These are phyloP conservation scores for Pythium phragmiticola DNA, from an alignment of 352 stramenopile species.

Conservation along the genomic window DNA sequence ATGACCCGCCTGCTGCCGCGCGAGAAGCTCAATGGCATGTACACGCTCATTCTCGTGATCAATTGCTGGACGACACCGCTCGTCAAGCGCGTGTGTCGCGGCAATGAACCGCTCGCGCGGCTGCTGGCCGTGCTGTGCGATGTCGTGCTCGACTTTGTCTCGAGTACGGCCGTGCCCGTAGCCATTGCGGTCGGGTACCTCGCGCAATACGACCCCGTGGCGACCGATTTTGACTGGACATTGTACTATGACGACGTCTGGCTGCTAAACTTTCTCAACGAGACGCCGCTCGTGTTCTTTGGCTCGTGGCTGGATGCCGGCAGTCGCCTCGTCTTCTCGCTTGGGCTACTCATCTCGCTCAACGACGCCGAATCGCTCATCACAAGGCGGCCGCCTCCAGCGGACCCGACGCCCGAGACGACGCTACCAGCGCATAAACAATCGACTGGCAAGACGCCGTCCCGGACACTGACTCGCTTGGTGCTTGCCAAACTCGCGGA, in stretches of 20 bases:
- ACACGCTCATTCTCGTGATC: background rate
- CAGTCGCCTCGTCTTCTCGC: slow-evolving; percentile 38
- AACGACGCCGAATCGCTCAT: background rate
- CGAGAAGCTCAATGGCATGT: background rate
- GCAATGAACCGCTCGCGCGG: background rate
- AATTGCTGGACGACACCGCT: background rate
- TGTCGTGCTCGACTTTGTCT: background rate
- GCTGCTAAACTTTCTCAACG: slow-evolving; percentile 30
- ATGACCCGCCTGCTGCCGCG: background rate
- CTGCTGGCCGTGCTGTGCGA: background rate
- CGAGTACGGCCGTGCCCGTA: slow-evolving; percentile 18
- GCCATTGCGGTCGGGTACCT: slow-evolving; percentile 15
- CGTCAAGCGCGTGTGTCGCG: slow-evolving; percentile 2
- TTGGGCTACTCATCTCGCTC: background rate
- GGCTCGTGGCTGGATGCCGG: slow-evolving; percentile 34
- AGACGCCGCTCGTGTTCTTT: slow-evolving; percentile 34
- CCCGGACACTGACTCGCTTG: background rate
- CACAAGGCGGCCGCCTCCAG: background rate
- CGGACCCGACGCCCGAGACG: background rate
- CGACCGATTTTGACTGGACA: background rate
- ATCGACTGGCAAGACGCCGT: background rate
- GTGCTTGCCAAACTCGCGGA: background rate
- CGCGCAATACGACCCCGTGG: slow-evolving; percentile 6
- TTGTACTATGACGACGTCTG: slow-evolving; percentile 31
- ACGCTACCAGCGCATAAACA: background rate